A percentile compares a stretch with the other conserved stretches of the same genome.
Conservation (phyloP, 331 rosid genomes). For the Pyrus hybrid region DNA sequence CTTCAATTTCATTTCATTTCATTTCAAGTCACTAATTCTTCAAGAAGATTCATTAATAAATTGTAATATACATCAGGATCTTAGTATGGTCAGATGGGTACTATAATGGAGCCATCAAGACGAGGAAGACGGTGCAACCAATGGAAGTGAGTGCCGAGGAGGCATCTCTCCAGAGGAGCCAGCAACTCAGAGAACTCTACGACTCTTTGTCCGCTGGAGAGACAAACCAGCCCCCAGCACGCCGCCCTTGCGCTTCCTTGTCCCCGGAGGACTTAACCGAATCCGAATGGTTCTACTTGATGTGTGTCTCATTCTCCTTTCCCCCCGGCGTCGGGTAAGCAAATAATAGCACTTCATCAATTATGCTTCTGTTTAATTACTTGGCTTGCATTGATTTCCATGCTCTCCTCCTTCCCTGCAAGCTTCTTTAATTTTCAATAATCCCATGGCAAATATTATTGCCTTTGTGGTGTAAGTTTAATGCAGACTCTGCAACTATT, state of each 20-base stretch:
- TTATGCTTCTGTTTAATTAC: background rate
- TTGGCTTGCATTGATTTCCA: background rate
- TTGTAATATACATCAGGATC: conserved; percentile 30
- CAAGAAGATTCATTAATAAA: background rate
- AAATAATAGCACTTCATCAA: background rate
- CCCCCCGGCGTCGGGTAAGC: conserved; percentile 85
- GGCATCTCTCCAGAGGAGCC: conserved; percentile 82
- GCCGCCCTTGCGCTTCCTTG: conserved; percentile 78
- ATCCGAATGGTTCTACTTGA: conserved; percentile 96
- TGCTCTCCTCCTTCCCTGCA: background rate
- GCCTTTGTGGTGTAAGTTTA: background rate
- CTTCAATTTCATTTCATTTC: background rate
- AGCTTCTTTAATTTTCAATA: background rate
- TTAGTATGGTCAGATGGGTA: conserved; percentile 89
- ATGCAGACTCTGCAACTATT: background rate
- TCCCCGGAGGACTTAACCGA: conserved; percentile 97
- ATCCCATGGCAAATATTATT: background rate
- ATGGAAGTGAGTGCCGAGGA: conserved; percentile 85
- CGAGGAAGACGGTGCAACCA: conserved; percentile 84
- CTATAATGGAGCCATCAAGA: conserved; percentile 94
- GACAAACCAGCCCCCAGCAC: conserved; percentile 52
- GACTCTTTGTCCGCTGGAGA: conserved; percentile 73
- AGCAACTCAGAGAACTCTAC: conserved; percentile 92
- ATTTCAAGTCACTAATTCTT: background rate
- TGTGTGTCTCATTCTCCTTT: conserved; percentile 94